Percentiles rank a stretch among this genome's conserved stretches.
Evolutionary conservation across 148 eudicot species (phyloP).

Genomic region (Limonium bicolor): DNA sequence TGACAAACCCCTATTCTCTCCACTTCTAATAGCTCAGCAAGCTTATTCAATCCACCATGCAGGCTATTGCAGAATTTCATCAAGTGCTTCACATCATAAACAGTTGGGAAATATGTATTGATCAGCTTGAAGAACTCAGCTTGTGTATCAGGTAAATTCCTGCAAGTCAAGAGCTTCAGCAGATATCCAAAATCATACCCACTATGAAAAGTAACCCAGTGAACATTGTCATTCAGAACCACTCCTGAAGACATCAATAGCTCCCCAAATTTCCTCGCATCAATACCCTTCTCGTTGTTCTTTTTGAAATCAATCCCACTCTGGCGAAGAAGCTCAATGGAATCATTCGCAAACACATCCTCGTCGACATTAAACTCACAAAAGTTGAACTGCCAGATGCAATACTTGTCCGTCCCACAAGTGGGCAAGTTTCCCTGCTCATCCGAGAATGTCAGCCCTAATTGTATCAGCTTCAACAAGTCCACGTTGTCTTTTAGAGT

Average conservation of each 20-base stretch:
- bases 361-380: neutral
- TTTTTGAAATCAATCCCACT: conserved; percentile 4
- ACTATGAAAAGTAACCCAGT: conserved; percentile 2
- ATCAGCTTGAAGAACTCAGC: conserved; percentile 1
- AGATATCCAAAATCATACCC: conserved; percentile 3
- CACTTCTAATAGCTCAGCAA: conserved; percentile 1
- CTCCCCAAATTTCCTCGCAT: conserved; percentile 1
- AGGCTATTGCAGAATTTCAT: conserved; percentile 5
- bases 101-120: neutral
- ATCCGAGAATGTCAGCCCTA: conserved; percentile 2
- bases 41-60: conserved; percentile 2
- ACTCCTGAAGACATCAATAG: conserved; percentile 4
- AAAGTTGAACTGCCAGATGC: conserved; percentile 7
- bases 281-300: conserved; percentile 2
- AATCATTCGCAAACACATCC: neutral
- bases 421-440: neutral
- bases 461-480: conserved; percentile 3
- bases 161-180: conserved; percentile 6
- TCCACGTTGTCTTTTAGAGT: conserved; percentile 5
- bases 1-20: conserved; percentile 3
- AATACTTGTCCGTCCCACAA: neutral
- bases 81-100: conserved; percentile 2
- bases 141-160: neutral
- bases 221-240: neutral
- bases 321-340: conserved; percentile 2